These are phyloP conservation scores for Avena eriantha DNA, from an alignment of 176 grass and related monocot species.

Conservation along the genomic window DNA sequence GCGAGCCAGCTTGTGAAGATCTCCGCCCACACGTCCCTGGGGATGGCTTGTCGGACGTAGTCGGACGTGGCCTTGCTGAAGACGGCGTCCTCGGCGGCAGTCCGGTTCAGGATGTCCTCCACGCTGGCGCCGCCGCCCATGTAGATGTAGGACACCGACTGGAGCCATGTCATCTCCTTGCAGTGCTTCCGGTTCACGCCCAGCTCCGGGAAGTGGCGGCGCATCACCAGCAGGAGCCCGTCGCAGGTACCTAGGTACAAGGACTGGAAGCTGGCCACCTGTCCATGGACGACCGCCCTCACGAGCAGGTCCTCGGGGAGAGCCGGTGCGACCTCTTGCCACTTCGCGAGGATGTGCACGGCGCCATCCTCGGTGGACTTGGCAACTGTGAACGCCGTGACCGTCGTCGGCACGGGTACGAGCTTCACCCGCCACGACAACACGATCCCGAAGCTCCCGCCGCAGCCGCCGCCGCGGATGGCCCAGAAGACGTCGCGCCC, in stretches of 20 bases:
- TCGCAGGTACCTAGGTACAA: constrained; percentile 6
- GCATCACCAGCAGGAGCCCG: not conserved
- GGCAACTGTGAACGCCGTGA: not conserved
- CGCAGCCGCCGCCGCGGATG: not conserved
- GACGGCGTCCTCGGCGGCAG: not conserved
- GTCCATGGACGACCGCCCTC: not conserved
- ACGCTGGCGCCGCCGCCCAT: not conserved
- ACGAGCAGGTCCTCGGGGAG: not conserved
- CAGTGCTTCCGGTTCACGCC: not conserved
- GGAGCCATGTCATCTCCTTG: constrained; percentile 3
- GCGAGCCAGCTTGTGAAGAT: not conserved
- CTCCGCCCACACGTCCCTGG: not conserved
- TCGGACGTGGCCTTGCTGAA: constrained; percentile 3
- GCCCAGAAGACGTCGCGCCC: constrained; percentile 4
- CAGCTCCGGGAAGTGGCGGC: not conserved
- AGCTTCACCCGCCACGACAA: constrained; percentile 1
- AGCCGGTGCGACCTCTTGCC: not conserved
- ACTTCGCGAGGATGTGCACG: not conserved
- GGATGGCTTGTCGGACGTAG: not conserved
- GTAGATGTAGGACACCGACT: not conserved
- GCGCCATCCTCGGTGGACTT: not conserved
- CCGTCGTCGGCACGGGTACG: not conserved
- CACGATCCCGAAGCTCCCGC: constrained; percentile 11
- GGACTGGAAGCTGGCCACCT: not conserved
- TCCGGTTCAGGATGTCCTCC: not conserved